A percentile compares a stretch with the other conserved stretches of the same genome.
These are phyloP conservation scores for Trichomonas vaginalis DNA, from an alignment of 208 protist species.

Conservation along the genomic window DNA sequence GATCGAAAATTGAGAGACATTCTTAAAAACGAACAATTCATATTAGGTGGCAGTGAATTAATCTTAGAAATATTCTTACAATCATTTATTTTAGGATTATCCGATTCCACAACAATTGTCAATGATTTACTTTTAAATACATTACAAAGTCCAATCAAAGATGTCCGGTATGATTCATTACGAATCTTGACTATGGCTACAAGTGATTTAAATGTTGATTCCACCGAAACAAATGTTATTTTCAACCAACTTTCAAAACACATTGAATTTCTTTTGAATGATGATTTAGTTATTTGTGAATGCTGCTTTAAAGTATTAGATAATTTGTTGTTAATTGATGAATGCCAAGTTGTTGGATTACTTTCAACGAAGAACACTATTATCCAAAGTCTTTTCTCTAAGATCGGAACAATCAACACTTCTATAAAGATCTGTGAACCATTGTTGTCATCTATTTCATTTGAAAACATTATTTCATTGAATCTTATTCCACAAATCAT, in stretches of 20 bases:
- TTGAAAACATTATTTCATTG: background rate
- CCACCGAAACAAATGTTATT: background rate
- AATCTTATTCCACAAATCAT: background rate
- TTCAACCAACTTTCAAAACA: background rate
- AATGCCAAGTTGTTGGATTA: background rate
- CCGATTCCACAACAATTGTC: background rate
- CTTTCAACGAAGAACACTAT: background rate
- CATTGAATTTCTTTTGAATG: background rate
- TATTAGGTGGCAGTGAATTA: background rate
- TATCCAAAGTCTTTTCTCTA: background rate
- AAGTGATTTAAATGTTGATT: background rate
- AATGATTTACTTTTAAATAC: background rate
- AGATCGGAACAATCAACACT: background rate
- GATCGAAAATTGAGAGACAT: background rate
- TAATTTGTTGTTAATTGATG: background rate
- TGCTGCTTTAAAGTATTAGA: background rate
- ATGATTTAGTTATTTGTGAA: background rate
- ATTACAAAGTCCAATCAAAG: background rate
- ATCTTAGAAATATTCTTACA: background rate
- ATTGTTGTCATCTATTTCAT: background rate
- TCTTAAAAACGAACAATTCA: background rate
- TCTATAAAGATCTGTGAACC: background rate
- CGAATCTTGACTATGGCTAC: background rate
- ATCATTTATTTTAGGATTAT: background rate
- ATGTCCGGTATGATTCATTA: background rate